Evolutionary conservation across 129 eudicot species (phyloP).

Genomic region (Heracleum sosnowskyi): DNA sequence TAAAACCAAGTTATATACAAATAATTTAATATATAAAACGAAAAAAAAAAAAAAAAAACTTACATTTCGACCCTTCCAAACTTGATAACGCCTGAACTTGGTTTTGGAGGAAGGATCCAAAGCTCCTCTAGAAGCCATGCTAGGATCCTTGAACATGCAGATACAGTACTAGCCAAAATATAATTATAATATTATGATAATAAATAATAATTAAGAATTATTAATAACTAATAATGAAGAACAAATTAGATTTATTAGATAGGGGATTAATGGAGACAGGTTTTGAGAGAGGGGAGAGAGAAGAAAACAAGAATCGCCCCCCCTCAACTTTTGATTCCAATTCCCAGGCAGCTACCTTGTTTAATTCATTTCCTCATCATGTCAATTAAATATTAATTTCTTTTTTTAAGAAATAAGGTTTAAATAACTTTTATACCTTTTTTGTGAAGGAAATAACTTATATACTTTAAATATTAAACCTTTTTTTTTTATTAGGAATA

Average conservation of each 20-base stretch:
- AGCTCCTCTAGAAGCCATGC: slow-evolving; percentile 9
- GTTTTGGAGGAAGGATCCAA: slow-evolving; percentile 22
- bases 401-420: background rate
- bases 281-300: background rate
- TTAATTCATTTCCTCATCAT: background rate
- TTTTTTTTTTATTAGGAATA: background rate
- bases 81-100: slow-evolving; percentile 57
- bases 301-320: background rate
- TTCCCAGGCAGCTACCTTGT: background rate
- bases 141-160: background rate
- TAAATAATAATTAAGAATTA: background rate
- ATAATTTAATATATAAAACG: no score
- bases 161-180: background rate
- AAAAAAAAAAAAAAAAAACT: slow-evolving; percentile 3
- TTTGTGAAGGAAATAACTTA: no score
- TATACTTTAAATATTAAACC: no score
- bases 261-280: background rate
- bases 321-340: background rate
- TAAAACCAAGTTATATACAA: background rate
- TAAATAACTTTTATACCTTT: no score
- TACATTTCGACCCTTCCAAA: slow-evolving; percentile 92
- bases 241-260: background rate
- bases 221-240: background rate
- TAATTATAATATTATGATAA: background rate
- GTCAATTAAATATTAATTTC: background rate